Evolutionary conservation across 768 basidiomycete species (phyloP), one percentile per base, ranked within the genome.

Genomic region (Mycena epipterygia): DNA sequence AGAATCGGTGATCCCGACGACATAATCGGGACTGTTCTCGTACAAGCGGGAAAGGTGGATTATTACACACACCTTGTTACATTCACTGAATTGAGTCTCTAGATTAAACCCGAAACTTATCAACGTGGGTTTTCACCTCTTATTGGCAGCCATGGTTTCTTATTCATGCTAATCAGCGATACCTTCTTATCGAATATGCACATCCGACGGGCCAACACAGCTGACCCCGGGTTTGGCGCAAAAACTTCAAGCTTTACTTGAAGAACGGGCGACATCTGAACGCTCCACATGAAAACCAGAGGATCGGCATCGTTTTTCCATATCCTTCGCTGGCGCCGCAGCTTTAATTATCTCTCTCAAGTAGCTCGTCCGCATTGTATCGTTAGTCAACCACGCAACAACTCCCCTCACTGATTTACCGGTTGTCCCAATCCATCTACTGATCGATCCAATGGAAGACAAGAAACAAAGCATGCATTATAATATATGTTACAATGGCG

Each of bases 1-100:
- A 85, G 94, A 51, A 91, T 95, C 58, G 93, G 93, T 17, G 92
- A 94, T 76, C 91, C 93, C 2, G 94, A 95, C 74, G 95, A 95
- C 78, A 95, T 95, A 68, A 85, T 95, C 52, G 94, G 86, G 3
- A 87, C 91, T 2, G 93, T 95, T 14, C 83, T 91, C 9, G 93
- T 95, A 6, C 83, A 91, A 68, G 85, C 90, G 64, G 88, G 93
- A 76, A 86, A 90, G 84, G 92, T 90, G 67, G 30, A 82, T 75
- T 25, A 23, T n/a, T 55, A 48, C 29, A 55, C 56, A 21, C 5
- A 13, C 59, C 19, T 42, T 41, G 69, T 23, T 29, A 60, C 17
- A 52, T 64, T n/a, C 30, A 37, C 30, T 62, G 16, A 61, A 9
- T 32, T 41, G 44, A 23, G 7, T 64, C 41, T 42, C 21, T 73